These are phyloP conservation scores for Aspergillus neoniger DNA, from an alignment of 2,329 filamentous ascomycete species.

Conservation along the genomic window DNA sequence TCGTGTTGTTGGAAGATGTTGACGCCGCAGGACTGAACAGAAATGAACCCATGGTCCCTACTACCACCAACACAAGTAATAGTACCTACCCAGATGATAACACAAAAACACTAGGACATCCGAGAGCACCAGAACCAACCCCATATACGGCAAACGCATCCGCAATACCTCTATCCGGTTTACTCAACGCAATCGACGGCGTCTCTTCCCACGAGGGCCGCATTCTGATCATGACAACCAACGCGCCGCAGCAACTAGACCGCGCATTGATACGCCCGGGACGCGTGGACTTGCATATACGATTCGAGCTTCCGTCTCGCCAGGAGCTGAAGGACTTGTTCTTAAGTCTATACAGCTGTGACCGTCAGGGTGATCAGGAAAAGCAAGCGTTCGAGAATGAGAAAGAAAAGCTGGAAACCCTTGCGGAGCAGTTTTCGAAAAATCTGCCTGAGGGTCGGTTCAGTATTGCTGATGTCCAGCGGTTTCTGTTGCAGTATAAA, in stretches of 20 bases:
- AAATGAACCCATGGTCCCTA: neutral
- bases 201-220: neutral
- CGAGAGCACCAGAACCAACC: too few species aligned
- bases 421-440: too few species aligned
- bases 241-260: neutral
- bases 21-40: conserved; percentile 41
- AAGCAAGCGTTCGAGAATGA: too few species aligned
- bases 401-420: too few species aligned
- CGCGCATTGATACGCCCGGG: neutral
- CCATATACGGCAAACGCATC: neutral
- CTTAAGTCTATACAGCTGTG: too few species aligned
- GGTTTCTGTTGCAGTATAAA: too few species aligned
- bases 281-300: neutral
- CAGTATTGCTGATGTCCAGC: too few species aligned
- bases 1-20: conserved; percentile 70
- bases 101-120: too few species aligned
- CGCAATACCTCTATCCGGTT: neutral
- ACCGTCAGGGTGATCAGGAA: too few species aligned
- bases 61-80: neutral
- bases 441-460: too few species aligned
- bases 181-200: neutral
- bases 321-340: too few species aligned
- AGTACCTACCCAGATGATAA: neutral
- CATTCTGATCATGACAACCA: conserved; percentile 4
- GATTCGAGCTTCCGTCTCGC: too few species aligned